Base-by-base conservation (phyloP, 208 protist species). In the Spongospora subterranea region DNA sequence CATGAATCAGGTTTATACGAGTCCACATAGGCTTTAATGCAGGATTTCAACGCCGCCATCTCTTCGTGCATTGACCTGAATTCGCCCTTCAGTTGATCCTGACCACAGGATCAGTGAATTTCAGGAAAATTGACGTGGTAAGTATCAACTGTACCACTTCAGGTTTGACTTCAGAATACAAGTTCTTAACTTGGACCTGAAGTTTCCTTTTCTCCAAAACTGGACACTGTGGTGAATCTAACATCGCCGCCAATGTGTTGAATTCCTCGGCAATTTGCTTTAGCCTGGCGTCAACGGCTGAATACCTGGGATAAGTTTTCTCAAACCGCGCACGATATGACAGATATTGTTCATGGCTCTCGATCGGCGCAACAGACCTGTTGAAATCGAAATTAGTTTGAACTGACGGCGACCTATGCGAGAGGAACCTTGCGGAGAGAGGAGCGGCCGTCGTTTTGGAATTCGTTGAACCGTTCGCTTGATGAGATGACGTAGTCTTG, bases 111-210 rank as follows among this genome's bases (percentile, higher is more conserved):
- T 60, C 24, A 60, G 13, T 60, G 50, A 60, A 24, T 60, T 29
- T 60, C 24, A 6, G 24, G 50, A 60, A 29, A 60, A 60, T 29
- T 29, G 24, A 24, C 13, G 13, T 60, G 6, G 6, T 29, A 6
- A 60, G 50, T 24, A 60, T 29, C 50, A n/a, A n/a, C n/a, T n/a
- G 50, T 29, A 60, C 50, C 50, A 60, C 50, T 82, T 82, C 71
- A 35, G 71, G 71, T 82, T 82, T 82, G 17, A 82, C n/a, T n/a
- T 82, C 11, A 43, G 71, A 6, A 43, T 82, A 82, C 71, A 82
- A 43, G 11, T 43, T 13, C 13, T 43, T 35, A n/a, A 82, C 71
- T 35, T 82, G 35, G 11, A 40, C 11, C 71, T 82, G 71, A 35
- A 82, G 6, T 13, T 43, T 35, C n/a, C 40, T 35, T 43, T n/a